Evolutionary conservation across 2,329 filamentous ascomycete genomes (phyloP), one percentile per base, ranked within the genome.

Genomic region (Apiospora marii): DNA sequence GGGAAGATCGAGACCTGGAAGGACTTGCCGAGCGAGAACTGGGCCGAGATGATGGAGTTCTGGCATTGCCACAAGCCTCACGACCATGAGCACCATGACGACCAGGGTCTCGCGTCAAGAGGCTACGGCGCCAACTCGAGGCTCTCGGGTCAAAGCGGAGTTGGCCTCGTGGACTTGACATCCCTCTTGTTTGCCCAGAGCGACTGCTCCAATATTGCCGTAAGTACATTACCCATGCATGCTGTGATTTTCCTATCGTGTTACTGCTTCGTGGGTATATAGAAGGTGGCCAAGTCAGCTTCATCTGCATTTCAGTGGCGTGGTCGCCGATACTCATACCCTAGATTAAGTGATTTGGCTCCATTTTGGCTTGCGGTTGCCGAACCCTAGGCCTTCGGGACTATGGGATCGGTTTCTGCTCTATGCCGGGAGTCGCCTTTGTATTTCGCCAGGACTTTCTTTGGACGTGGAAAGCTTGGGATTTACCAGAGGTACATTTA

Each of bases 31-130:
- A 98, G 95, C 79, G 95, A 97, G 78, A 96, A 98, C 79, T 99
- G 96, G 96, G 97, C 96, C 0, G 96, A 99, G 84, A 97, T 99
- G 95, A 99, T 99, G 96, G 97, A 99, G 82, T 97, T 99, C 77
- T 99, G 96, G 96, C 97, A 99, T 82, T 99, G 96, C 79, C 96
- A 99, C 82, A 98, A 98, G 82, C 96, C 97, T 51, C 87, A 91
- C 74, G 86, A 91, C 71, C 85, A 90, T 74, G 81, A 81, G 24
- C 82, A 85, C 58, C 77, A 86, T 37, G 79, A 85, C 43, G 78
- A 87, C 30, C 83, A 88, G n/a, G 81, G 83, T 67, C 85, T 90
- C 22, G 85, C 88, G 46, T 84, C 87, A 14, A 93, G 94, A 78
- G 95, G 94, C 0, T 98, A 98, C 79, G 93, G 94, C n/a, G 94